Evolutionary conservation across 768 basidiomycete genomes (phyloP).

Genomic region (Suillus cothurnatus): DNA sequence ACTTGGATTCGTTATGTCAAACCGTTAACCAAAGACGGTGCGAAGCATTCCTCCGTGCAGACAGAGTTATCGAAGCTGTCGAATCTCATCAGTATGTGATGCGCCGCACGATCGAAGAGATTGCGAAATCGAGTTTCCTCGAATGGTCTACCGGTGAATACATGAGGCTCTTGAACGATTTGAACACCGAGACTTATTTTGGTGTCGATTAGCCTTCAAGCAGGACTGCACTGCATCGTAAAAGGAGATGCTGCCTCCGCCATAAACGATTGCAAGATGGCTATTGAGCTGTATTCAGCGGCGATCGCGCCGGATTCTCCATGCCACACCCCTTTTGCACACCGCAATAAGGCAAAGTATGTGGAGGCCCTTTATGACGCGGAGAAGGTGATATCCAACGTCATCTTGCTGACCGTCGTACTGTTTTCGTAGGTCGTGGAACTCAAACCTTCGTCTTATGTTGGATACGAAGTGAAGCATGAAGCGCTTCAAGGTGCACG

Average conservation of each 20-base stretch:
- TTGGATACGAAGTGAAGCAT: neutral
- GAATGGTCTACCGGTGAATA: neutral
- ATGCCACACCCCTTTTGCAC: neutral
- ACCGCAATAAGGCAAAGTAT: neutral
- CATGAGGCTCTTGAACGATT: neutral
- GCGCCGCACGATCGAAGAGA: neutral
- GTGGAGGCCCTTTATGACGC: neutral
- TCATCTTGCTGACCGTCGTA: neutral
- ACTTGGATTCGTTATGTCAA: neutral
- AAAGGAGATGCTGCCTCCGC: neutral
- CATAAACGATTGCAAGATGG: neutral
- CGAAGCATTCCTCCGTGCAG: neutral
- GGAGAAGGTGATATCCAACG: neutral
- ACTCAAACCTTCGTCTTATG: neutral
- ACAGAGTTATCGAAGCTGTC: neutral
- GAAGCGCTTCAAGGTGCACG: neutral
- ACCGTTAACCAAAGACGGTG: neutral
- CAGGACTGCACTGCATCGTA: neutral
- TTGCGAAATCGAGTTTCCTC: neutral
- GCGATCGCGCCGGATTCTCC: neutral
- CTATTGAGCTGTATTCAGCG: neutral
- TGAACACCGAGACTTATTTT: neutral
- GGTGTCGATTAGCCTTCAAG: neutral
- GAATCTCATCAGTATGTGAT: neutral
- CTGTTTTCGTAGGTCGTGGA: neutral